phyloP scores from a whole-genome alignment of 169 alveolate genomes.

The Plasmodium cynomolgi region DNA sequence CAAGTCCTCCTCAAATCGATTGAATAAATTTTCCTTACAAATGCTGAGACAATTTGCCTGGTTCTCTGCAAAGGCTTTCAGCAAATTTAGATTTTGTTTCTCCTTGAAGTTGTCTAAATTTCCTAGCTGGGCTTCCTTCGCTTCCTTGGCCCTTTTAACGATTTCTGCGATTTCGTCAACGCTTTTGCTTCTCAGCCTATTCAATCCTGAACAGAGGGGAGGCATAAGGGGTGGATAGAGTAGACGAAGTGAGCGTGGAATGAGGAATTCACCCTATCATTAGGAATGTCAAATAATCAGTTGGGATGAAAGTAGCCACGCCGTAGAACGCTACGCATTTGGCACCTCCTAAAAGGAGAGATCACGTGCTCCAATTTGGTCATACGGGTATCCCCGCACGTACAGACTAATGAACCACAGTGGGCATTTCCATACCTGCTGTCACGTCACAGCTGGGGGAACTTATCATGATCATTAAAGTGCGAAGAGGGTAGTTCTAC shows the following conservation, averaged over 20 bases:
- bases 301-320: background rate
- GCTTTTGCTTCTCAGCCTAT: constrained; percentile 52
- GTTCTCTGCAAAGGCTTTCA: constrained; percentile 28
- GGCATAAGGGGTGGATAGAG: background rate
- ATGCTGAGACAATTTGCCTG: constrained; percentile 30
- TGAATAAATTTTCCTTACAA: constrained; percentile 34
- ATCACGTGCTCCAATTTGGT: background rate
- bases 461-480: constrained; percentile 25
- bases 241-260: background rate
- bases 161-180: constrained; percentile 39
- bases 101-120: background rate
- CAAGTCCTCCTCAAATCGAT: constrained; percentile 49
- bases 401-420: background rate
- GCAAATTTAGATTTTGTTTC: constrained; percentile 15
- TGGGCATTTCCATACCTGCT: constrained; percentile 8
- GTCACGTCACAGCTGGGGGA: constrained; percentile 5
- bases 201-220: background rate
- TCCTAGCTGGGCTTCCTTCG: constrained; percentile 14
- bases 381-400: background rate
- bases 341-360: background rate
- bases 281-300: background rate
- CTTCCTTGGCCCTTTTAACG: constrained; percentile 26
- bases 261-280: background rate
- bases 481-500: background rate
- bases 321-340: background rate